A percentile compares a stretch with the other conserved stretches of the same genome.
phyloP scores from a whole-genome alignment of 176 grass and related monocot species.

The Ampelocalamus luodianensis region DNA sequence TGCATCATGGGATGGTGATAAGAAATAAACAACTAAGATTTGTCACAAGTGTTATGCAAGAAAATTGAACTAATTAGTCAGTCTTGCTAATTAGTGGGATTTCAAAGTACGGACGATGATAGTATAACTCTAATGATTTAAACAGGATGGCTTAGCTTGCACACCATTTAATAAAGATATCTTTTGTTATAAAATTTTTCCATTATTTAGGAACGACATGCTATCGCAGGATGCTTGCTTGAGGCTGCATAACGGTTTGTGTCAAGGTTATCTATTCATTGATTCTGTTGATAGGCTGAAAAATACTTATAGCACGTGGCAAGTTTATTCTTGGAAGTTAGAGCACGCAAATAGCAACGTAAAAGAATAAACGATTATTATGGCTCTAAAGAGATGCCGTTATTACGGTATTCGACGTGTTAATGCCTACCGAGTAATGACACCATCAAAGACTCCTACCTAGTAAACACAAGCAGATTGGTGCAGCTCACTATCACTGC shows the following conservation, averaged over 20 bases:
- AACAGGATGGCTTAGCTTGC: background rate
- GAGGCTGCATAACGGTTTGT: background rate
- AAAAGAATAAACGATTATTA: background rate
- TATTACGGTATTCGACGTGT: background rate
- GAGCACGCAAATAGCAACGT: background rate
- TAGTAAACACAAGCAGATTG: background rate
- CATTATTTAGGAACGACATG: background rate
- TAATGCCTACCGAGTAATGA: background rate
- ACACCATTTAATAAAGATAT: background rate
- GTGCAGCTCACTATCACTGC: background rate
- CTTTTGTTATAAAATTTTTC: background rate
- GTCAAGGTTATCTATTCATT: background rate
- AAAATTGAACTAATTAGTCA: background rate
- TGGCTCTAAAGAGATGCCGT: background rate
- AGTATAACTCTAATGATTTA: background rate
- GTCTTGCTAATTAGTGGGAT: background rate
- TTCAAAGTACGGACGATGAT: background rate
- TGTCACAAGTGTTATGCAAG: background rate
- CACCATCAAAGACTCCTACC: background rate
- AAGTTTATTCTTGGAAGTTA: background rate
- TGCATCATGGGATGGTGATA: background rate
- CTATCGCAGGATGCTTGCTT: background rate
- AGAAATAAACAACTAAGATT: conserved; percentile 12
- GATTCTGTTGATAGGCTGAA: background rate
- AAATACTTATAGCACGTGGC: background rate